Base-by-base conservation (phyloP, 108 stramenopile species). In the Pseudonitzschia multiseries region DNA sequence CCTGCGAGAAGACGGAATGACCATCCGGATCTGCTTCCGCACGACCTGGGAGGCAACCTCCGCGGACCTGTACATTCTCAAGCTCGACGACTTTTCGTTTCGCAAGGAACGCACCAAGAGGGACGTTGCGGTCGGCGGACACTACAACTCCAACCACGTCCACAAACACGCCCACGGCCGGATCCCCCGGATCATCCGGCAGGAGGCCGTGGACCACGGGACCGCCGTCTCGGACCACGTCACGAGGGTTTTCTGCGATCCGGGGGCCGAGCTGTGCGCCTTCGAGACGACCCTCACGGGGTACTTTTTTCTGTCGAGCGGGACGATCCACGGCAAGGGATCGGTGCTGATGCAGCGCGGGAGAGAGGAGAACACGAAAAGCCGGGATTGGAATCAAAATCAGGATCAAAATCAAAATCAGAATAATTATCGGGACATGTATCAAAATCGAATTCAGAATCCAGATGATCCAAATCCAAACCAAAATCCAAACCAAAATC, bases 21-120 rank as follows among this genome's bases (percentile, higher is more conserved):
- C 8, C 10, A 62, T 62, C n/a, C 26, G 61, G 13, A 33, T 62
- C 31, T 62, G 61, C 32, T 62, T 62, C 61, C 28, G 29, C 9
- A n/a, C 33, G 4, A 40, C 61, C 14, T 18, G 4, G 8, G 8
- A 36, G 15, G 61, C 61, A 36, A n/a, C 10, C 15, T 62, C 36
- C 33, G 15, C 15, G 4, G 15, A 62, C 36, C 9, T 62, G 20
- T 40, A 33, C 21, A 33, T 62, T 20, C 36, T 62, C 32, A 62
- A 62, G 36, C 12, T 62, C 36, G 61, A 62, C 29, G 61, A 62
- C 33, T 62, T 62, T 40, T 12, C 36, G 6, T 62, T 62, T 40
- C 26, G 14, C 32, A 62, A 62, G 29, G 2, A 62, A 2, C 32
- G 61, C 32, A 62, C 61, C 33, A 15, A 18, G 14, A 28, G 33